Evolutionary conservation across 2,329 filamentous ascomycete species (phyloP).

Genomic region (Nigrograna mackinnonii): DNA sequence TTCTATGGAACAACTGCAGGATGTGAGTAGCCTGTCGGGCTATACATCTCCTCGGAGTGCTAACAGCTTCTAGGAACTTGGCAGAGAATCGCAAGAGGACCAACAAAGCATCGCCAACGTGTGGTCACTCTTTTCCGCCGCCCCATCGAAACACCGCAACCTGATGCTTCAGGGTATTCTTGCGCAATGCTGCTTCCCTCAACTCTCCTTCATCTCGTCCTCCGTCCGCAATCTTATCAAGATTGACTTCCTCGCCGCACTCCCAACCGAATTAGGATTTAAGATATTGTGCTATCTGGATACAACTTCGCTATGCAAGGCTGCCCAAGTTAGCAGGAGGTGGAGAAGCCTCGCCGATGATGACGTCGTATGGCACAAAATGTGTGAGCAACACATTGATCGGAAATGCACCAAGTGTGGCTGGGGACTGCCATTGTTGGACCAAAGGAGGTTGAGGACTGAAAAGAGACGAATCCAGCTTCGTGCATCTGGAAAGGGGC

Average conservation of each 20-base stretch:
- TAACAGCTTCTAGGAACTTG: slow-evolving; percentile 67
- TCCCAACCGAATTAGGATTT: slow-evolving; percentile 88
- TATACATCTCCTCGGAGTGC: slow-evolving; percentile 10
- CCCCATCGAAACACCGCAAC: slow-evolving; percentile 89
- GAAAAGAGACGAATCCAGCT: slow-evolving; percentile 85
- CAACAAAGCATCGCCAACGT: slow-evolving; percentile 96
- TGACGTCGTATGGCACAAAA: slow-evolving; percentile 95
- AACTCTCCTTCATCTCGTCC: slow-evolving; percentile 88
- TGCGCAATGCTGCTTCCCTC: slow-evolving; percentile 95
- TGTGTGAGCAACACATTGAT: slow-evolving; percentile 97
- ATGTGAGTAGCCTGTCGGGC: slow-evolving; percentile 56
- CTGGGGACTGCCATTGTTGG: slow-evolving; percentile 88
- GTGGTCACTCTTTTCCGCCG: slow-evolving; percentile 96
- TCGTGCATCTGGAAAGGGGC: slow-evolving; percentile 62
- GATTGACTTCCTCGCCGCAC: slow-evolving; percentile 90
- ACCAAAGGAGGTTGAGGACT: slow-evolving; percentile 83
- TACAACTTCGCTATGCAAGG: slow-evolving; percentile 92
- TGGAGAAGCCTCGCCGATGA: slow-evolving; percentile 94
- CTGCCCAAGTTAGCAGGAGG: slow-evolving; percentile 85
- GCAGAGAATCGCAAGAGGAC: slow-evolving; percentile 78
- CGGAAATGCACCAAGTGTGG: slow-evolving; percentile 93
- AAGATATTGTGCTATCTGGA: slow-evolving; percentile 93
- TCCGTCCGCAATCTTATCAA: slow-evolving; percentile 93
- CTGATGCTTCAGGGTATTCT: slow-evolving; percentile 97
- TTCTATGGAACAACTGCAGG: slow-evolving; percentile 94